Percentiles rank a stretch among this genome's conserved stretches.
Evolutionary conservation across 2,329 filamentous ascomycete genomes (phyloP).

Genomic region (Zasmidium cellare): DNA sequence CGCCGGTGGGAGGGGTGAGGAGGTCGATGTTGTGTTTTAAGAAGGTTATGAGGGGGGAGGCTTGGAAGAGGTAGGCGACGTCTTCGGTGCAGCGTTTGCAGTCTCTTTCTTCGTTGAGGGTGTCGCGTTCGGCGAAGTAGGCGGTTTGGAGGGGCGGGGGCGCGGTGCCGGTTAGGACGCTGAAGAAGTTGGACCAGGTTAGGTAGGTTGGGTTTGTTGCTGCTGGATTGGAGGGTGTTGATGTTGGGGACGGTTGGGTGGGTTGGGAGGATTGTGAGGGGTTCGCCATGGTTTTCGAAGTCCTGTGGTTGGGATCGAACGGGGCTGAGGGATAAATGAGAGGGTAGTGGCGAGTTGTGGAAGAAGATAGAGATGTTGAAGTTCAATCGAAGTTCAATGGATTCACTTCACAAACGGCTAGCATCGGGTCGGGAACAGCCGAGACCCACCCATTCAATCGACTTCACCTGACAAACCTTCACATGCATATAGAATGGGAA

Average conservation of each 20-base stretch:
- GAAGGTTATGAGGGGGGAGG: slow-evolving; percentile 86
- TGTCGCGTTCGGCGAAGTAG: slow-evolving; percentile 77
- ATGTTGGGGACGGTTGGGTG: slow-evolving; percentile 1
- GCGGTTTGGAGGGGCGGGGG: slow-evolving; percentile 67
- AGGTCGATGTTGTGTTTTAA: slow-evolving; percentile 76
- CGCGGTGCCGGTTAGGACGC: slow-evolving; percentile 73
- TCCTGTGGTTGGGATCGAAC: too few species aligned
- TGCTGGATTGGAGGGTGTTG: slow-evolving; percentile 3
- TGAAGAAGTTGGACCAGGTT: slow-evolving; percentile 82
- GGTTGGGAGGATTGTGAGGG: slow-evolving; percentile 8
- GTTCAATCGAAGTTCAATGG: neutral
- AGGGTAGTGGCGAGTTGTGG: too few species aligned
- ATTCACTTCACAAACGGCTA: neutral
- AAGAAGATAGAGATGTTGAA: neutral
- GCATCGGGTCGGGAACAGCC: neutral
- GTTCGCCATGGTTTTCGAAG: slow-evolving; percentile 12
- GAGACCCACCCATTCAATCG: neutral
- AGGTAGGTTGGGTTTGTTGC: slow-evolving; percentile 43
- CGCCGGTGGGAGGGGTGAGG: slow-evolving; percentile 56
- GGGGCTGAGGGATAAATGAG: too few species aligned
- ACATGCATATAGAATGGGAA: neutral
- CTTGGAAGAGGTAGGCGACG: slow-evolving; percentile 79
- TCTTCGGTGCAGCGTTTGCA: slow-evolving; percentile 78
- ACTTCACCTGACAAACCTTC: neutral
- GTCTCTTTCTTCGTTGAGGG: slow-evolving; percentile 73